A percentile compares a stretch with the other conserved stretches of the same genome.
Conservation (phyloP, 148 eudicot genomes). For the Chenopodium quinoa region DNA sequence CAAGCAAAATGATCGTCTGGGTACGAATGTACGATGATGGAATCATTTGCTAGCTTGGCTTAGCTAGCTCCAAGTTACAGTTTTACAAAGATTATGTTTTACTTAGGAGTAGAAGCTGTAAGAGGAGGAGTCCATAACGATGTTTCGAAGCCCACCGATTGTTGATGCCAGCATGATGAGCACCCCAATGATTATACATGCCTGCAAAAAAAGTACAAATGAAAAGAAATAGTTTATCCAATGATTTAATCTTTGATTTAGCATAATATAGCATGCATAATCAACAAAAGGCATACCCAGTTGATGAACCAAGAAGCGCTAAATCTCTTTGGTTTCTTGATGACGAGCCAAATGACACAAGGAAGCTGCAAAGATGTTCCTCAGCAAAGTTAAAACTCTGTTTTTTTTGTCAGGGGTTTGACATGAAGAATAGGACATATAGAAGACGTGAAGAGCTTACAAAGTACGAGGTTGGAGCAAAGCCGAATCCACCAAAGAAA, state of each 20-base stretch:
- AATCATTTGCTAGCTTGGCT: neutral
- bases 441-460: constrained; percentile 38
- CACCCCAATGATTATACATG: constrained; percentile 62
- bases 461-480: constrained; percentile 85
- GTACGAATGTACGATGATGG: no score
- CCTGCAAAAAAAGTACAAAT: constrained; percentile 35
- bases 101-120: constrained; percentile 63
- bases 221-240: neutral
- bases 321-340: constrained; percentile 77
- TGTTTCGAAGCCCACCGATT: constrained; percentile 79
- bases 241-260: neutral
- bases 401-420: no score
- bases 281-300: constrained; percentile 46
- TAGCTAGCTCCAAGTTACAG: neutral
- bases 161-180: constrained; percentile 86
- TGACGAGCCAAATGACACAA: constrained; percentile 71
- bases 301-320: constrained; percentile 73
- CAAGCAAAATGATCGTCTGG: neutral
- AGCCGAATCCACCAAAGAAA: constrained; percentile 96
- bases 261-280: neutral
- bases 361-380: constrained; percentile 61
- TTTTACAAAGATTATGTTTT: neutral
- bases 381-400: neutral
- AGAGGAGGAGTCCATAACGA: constrained; percentile 68
- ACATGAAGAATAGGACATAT: neutral